A percentile compares a stretch with the other conserved stretches of the same genome.
These are phyloP conservation scores for Trichosporon ovoides DNA, from an alignment of 1,284 basidiomycete genomes.

Conservation along the genomic window DNA sequence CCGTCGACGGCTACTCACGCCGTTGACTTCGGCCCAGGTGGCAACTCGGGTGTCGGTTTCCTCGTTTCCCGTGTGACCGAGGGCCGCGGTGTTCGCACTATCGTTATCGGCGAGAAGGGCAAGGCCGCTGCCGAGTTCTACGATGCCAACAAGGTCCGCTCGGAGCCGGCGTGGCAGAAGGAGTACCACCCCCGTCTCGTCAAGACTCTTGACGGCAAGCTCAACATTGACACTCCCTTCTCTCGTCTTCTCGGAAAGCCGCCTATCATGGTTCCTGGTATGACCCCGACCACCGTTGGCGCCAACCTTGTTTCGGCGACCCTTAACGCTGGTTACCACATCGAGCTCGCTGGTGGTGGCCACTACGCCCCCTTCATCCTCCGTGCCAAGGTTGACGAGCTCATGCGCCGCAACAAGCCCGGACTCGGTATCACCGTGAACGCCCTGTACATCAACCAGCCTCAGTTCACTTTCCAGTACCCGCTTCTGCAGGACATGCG, in stretches of 20 bases:
- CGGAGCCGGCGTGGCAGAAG: constrained; percentile 85
- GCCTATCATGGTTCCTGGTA: constrained; percentile 97
- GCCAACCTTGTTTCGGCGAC: constrained; percentile 87
- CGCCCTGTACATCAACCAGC: constrained; percentile 95
- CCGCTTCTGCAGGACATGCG: constrained; percentile 98
- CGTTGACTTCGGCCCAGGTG: constrained; percentile 94
- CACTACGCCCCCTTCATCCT: constrained; percentile 89
- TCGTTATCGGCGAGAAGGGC: constrained; percentile 78
- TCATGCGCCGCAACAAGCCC: constrained; percentile 71
- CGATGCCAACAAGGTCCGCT: constrained; percentile 60
- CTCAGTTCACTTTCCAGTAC: constrained; percentile 93
- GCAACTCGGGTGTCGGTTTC: constrained; percentile 85
- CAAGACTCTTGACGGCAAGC: constrained; percentile 81
- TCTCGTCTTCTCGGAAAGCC: constrained; percentile 91
- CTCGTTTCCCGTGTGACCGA: constrained; percentile 85
- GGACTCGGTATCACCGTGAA: constrained; percentile 92
- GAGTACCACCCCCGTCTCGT: constrained; percentile 80
- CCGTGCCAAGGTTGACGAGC: constrained; percentile 82
- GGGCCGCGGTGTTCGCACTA: constrained; percentile 83
- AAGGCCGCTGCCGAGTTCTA: constrained; percentile 82
- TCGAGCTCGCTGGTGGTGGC: constrained; percentile 95
- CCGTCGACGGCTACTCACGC: constrained; percentile 85
- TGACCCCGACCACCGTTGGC: constrained; percentile 93
- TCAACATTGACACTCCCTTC: constrained; percentile 92
- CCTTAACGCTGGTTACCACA: constrained; percentile 88